A percentile compares a stretch with the other conserved stretches of the same genome.
These are phyloP conservation scores for Solanum verrucosum DNA, from an alignment of 257 asterid species.

Conservation along the genomic window DNA sequence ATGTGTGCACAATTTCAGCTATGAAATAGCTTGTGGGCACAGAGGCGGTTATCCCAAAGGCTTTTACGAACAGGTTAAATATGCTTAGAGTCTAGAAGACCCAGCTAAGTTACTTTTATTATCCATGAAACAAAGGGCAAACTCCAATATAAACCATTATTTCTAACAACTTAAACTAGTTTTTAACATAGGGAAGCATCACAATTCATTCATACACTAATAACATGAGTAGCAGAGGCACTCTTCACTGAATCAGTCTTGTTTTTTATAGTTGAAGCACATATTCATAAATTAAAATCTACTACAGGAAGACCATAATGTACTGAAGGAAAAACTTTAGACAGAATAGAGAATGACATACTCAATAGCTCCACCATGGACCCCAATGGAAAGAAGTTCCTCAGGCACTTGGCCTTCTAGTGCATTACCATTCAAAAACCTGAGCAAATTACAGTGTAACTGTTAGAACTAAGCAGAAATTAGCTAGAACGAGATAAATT, in stretches of 20 bases:
- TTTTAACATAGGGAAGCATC: neutral
- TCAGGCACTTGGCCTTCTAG: constrained; percentile 84
- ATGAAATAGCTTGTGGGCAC: neutral
- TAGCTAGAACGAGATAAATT: neutral
- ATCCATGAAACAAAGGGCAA: neutral
- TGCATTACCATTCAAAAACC: constrained; percentile 62
- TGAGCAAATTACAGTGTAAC: constrained; percentile 5
- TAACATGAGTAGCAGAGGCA: neutral
- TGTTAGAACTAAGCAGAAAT: neutral
- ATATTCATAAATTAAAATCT: neutral
- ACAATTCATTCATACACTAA: neutral
- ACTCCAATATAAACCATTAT: neutral
- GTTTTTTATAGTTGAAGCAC: neutral
- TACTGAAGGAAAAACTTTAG: neutral
- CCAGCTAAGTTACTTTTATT: neutral
- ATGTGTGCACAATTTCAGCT: neutral
- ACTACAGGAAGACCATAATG: neutral
- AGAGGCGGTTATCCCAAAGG: neutral
- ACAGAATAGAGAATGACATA: constrained; percentile 24
- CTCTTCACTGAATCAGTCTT: neutral
- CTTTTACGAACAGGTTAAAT: neutral
- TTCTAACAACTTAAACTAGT: neutral
- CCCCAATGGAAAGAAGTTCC: constrained; percentile 80
- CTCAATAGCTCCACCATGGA: constrained; percentile 97
- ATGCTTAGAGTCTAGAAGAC: neutral